Evolutionary conservation across 192 early-diverging fungal genomes (phyloP).

Genomic region (Cladochytrium replicatum): DNA sequence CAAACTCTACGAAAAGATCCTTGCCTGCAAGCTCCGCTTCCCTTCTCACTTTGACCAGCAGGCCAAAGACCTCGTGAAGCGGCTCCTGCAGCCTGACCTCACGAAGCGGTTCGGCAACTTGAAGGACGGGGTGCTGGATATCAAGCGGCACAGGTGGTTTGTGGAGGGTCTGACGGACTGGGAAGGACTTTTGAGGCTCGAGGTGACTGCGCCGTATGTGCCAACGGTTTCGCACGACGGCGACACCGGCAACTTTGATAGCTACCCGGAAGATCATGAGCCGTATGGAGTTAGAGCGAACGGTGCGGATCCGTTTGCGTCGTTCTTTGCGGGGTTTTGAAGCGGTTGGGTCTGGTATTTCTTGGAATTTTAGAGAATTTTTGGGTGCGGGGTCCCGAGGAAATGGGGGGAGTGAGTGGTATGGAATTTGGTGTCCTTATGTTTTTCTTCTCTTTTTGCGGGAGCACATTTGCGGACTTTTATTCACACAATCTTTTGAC

Average conservation of each 20-base stretch:
- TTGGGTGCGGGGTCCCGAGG: too few species aligned
- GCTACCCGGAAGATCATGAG: slow-evolving; percentile 76
- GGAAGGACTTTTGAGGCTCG: slow-evolving; percentile 51
- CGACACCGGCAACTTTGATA: slow-evolving; percentile 86
- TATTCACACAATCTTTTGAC: too few species aligned
- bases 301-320: too few species aligned
- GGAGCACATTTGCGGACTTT: too few species aligned
- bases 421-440: too few species aligned
- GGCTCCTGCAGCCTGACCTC: slow-evolving; percentile 69
- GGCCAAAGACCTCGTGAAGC: slow-evolving; percentile 77
- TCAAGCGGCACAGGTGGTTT: slow-evolving; percentile 88
- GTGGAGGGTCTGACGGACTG: slow-evolving; percentile 80
- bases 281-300: slow-evolving; percentile 62
- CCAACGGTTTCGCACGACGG: slow-evolving; percentile 65
- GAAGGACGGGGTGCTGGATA: slow-evolving; percentile 68
- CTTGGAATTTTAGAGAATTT: too few species aligned
- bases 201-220: slow-evolving; percentile 74
- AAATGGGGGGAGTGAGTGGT: too few species aligned
- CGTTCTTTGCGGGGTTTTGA: too few species aligned
- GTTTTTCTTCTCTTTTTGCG: too few species aligned
- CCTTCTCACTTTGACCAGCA: slow-evolving; percentile 73
- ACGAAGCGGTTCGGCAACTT: slow-evolving; percentile 82
- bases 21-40: slow-evolving; percentile 73
- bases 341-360: too few species aligned
- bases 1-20: slow-evolving; percentile 87